Conservation (phyloP, 371 early-diverging fungal species). For the Rhizopus arrhizus region DNA sequence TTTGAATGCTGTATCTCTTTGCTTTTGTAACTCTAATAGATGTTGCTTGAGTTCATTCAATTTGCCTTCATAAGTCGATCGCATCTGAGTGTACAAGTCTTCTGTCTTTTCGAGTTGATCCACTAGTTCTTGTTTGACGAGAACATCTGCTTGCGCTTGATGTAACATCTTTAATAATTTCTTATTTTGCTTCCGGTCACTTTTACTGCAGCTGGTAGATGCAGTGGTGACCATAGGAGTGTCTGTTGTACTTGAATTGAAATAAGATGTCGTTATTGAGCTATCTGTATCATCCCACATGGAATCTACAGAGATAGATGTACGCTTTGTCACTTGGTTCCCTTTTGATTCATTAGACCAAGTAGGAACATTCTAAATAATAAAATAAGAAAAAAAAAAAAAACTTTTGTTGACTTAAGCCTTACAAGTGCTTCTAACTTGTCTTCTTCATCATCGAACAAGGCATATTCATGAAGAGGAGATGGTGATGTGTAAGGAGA, state of each 20-base stretch:
- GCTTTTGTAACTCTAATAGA: slow-evolving; percentile 55
- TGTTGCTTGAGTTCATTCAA: slow-evolving; percentile 60
- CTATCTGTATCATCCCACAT: slow-evolving; percentile 50
- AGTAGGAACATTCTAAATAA: slow-evolving; percentile 42
- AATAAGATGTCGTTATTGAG: slow-evolving; percentile 35
- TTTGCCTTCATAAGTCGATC: slow-evolving; percentile 66
- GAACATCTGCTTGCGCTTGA: slow-evolving; percentile 69
- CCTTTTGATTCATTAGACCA: slow-evolving; percentile 44
- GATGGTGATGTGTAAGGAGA: neutral
- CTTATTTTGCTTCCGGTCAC: slow-evolving; percentile 29
- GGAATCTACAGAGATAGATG: slow-evolving; percentile 47
- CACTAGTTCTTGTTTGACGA: slow-evolving; percentile 60
- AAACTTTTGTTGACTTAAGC: neutral
- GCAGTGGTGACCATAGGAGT: slow-evolving; percentile 10
- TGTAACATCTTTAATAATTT: slow-evolving; percentile 54
- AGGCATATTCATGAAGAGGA: neutral
- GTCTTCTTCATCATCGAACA: slow-evolving; percentile 22
- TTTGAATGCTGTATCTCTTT: slow-evolving; percentile 54
- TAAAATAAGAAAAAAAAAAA: neutral
- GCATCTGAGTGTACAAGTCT: slow-evolving; percentile 58
- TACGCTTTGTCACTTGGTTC: slow-evolving; percentile 28
- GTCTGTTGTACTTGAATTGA: slow-evolving; percentile 4
- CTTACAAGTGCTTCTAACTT: slow-evolving; percentile 51
- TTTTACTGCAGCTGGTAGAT: slow-evolving; percentile 9
- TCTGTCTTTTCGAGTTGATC: slow-evolving; percentile 59